Evolutionary conservation across 2,329 filamentous ascomycete species (phyloP).

Genomic region (Hypoxylon rubiginosum): DNA sequence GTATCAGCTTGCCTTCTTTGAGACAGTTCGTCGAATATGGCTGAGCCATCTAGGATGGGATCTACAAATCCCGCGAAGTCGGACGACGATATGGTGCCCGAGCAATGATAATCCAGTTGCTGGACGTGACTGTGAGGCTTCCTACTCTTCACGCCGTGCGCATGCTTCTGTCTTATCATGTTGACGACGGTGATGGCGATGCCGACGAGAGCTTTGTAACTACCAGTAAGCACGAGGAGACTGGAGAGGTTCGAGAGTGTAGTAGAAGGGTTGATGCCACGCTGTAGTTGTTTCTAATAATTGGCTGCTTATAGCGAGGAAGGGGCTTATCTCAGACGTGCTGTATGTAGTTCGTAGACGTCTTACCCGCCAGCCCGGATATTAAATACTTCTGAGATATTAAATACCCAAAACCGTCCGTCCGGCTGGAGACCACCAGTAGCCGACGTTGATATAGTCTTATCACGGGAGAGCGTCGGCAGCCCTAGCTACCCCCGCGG

Average conservation of each 20-base stretch:
- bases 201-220: constrained; percentile 20
- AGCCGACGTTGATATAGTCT: constrained; percentile 28
- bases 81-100: constrained; percentile 14
- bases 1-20: constrained; percentile 35
- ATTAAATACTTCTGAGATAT: constrained; percentile 43
- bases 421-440: constrained; percentile 31
- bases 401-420: constrained; percentile 34
- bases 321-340: constrained; percentile 25
- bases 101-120: constrained; percentile 24
- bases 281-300: constrained; percentile 24
- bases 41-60: constrained; percentile 35
- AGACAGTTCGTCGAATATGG: constrained; percentile 40
- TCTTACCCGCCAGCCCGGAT: constrained; percentile 40
- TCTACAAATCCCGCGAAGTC: constrained; percentile 39
- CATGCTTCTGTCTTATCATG: constrained; percentile 40
- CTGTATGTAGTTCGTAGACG: constrained; percentile 22
- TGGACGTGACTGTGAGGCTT: constrained; percentile 23
- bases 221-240: constrained; percentile 13
- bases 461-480: constrained; percentile 31
- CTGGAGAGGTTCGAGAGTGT: constrained; percentile 18
- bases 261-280: constrained; percentile 12
- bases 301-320: constrained; percentile 21
- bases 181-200: constrained; percentile 5
- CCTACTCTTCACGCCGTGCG: constrained; percentile 31
- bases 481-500: constrained; percentile 15